A percentile compares a stretch with the other conserved stretches of the same genome.
Conservation (phyloP, 305 asterid species). For the Caryopteris hybrid region DNA sequence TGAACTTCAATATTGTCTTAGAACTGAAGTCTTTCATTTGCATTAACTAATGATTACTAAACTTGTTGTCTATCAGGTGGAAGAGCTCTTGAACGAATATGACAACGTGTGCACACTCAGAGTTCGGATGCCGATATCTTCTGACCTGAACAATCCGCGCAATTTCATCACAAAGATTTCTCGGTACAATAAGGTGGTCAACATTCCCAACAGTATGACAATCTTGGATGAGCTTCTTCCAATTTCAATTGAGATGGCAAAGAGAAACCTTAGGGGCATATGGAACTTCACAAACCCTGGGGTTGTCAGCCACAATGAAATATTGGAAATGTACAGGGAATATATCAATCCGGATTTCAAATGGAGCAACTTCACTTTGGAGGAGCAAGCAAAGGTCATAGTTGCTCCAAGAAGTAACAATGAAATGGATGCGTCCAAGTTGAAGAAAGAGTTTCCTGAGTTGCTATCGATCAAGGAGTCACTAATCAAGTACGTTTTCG, state of each 20-base stretch:
- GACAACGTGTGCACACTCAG: constrained; percentile 92
- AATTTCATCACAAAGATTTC: constrained; percentile 89
- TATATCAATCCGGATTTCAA: constrained; percentile 61
- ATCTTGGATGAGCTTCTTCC: constrained; percentile 94
- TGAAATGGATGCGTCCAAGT: constrained; percentile 78
- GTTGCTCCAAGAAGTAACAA: constrained; percentile 86
- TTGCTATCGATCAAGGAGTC: constrained; percentile 81
- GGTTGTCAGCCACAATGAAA: constrained; percentile 85
- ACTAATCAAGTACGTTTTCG: constrained; percentile 71
- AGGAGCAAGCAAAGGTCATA: constrained; percentile 94
- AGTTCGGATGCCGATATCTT: constrained; percentile 89
- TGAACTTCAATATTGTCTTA: background rate
- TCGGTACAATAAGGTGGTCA: constrained; percentile 75
- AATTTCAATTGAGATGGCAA: constrained; percentile 92
- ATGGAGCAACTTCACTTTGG: constrained; percentile 74
- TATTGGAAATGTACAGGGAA: constrained; percentile 80
- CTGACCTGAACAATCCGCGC: constrained; percentile 84
- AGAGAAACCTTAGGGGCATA: constrained; percentile 82
- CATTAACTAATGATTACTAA: constrained; percentile 2
- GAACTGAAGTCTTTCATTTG: background rate
- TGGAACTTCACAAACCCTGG: constrained; percentile 97
- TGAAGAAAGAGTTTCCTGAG: constrained; percentile 87
- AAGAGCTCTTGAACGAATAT: constrained; percentile 74
- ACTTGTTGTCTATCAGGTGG: constrained; percentile 38
- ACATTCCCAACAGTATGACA: constrained; percentile 97